Conservation (phyloP, 192 early-diverging fungal species). For the Lobulomyces angularis region DNA sequence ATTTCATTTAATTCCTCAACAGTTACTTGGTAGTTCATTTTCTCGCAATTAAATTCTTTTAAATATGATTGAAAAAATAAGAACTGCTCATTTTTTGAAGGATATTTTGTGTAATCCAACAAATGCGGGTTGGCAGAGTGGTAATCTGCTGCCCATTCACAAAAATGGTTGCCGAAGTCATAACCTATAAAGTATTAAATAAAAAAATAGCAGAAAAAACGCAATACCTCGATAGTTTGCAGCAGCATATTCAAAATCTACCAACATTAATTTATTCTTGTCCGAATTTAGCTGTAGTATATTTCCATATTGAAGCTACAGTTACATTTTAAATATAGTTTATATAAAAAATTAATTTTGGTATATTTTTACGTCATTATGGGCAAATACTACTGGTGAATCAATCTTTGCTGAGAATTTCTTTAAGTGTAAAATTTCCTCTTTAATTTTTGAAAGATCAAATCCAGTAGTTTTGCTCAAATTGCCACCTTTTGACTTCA, state of each 20-base stretch:
- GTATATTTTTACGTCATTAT: slow-evolving; percentile 55
- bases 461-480: slow-evolving; percentile 22
- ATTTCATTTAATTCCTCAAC: neutral
- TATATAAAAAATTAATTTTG: neutral
- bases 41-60: too few relatives aligned
- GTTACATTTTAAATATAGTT: neutral
- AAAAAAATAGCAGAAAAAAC: slow-evolving; percentile 51
- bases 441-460: slow-evolving; percentile 32
- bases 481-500: slow-evolving; percentile 12
- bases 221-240: neutral
- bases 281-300: slow-evolving; percentile 50
- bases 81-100: slow-evolving; percentile 39
- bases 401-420: slow-evolving; percentile 16
- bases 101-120: slow-evolving; percentile 33
- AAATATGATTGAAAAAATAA: slow-evolving; percentile 57
- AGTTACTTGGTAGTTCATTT: too few relatives aligned
- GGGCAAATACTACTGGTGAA: slow-evolving; percentile 72
- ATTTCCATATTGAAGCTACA: slow-evolving; percentile 74
- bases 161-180: slow-evolving; percentile 75
- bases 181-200: slow-evolving; percentile 68
- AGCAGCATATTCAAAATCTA: slow-evolving; percentile 46
- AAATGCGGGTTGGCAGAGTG: slow-evolving; percentile 35
- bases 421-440: slow-evolving; percentile 35
- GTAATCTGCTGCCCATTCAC: slow-evolving; percentile 78
- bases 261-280: slow-evolving; percentile 50